These are phyloP conservation scores for Rhynchospora breviuscula DNA, from an alignment of 176 grass and related monocot genomes.

Conservation along the genomic window DNA sequence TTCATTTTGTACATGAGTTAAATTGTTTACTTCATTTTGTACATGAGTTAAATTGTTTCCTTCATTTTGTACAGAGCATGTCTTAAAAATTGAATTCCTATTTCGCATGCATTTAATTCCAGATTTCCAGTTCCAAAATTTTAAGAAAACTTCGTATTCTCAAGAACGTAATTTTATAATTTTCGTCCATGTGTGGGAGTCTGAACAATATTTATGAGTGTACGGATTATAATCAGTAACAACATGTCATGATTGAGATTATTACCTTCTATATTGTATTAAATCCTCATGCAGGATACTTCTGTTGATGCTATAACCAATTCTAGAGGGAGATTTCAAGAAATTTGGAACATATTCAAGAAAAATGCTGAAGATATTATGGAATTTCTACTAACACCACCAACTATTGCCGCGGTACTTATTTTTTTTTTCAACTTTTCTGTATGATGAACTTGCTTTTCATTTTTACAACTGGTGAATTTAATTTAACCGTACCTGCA, in stretches of 20 bases:
- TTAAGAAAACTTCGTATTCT: not conserved
- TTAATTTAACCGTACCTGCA: not conserved
- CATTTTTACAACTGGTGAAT: not conserved
- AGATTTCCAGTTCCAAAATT: not conserved
- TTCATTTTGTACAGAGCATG: not conserved
- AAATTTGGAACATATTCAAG: slow-evolving; percentile 4
- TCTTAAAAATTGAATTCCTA: not conserved
- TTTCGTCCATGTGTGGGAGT: not conserved
- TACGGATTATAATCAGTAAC: not conserved
- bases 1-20: not conserved
- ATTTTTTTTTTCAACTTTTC: not conserved
- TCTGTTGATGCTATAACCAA: slow-evolving; percentile 2
- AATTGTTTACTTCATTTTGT: not conserved
- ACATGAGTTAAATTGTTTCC: not conserved
- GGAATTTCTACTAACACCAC: slow-evolving; percentile 36
- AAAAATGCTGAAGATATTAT: slow-evolving; percentile 8
- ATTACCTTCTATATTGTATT: not conserved
- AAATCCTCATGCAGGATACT: not conserved
- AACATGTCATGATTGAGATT: not conserved
- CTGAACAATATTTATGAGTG: not conserved
- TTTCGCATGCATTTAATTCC: not conserved
- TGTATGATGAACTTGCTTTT: not conserved
- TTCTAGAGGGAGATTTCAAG: not conserved
- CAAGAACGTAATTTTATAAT: not conserved
- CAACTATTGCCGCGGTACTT: slow-evolving; percentile 46